phyloP scores from a whole-genome alignment of 352 stramenopile genomes.

The Aphanomyces astaci region DNA sequence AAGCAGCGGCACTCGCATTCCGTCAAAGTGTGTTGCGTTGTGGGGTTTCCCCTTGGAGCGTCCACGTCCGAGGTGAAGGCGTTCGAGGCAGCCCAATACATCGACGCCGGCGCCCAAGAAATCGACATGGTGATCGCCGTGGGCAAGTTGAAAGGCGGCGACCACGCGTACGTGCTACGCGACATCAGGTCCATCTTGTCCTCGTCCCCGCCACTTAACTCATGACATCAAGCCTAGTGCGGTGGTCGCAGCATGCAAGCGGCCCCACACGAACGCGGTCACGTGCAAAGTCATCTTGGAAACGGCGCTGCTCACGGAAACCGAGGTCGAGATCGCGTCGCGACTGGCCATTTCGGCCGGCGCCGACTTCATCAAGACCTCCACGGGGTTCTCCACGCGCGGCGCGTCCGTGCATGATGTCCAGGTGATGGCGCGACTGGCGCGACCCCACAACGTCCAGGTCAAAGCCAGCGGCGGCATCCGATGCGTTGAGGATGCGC shows the following conservation, averaged over 20 bases:
- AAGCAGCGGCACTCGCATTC: slow-evolving; percentile 27
- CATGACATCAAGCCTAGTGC: slow-evolving; percentile 8
- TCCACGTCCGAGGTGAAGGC: slow-evolving; percentile 51
- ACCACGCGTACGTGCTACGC: slow-evolving; percentile 66
- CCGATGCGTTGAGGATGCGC: slow-evolving; percentile 50
- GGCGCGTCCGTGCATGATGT: slow-evolving; percentile 72
- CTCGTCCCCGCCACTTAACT: too few relatives aligned
- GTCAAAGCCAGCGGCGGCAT: slow-evolving; percentile 82
- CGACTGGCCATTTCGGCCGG: slow-evolving; percentile 56
- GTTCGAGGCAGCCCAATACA: slow-evolving; percentile 56
- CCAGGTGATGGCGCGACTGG: slow-evolving; percentile 57
- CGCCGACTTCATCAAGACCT: slow-evolving; percentile 85
- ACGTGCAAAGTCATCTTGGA: slow-evolving; percentile 82
- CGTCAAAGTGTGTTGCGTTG: slow-evolving; percentile 76
- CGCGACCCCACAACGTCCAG: slow-evolving; percentile 47
- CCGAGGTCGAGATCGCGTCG: slow-evolving; percentile 62
- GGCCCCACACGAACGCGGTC: slow-evolving; percentile 26
- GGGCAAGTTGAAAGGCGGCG: slow-evolving; percentile 47
- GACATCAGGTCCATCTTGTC: slow-evolving; percentile 43
- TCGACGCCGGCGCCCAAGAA: slow-evolving; percentile 67
- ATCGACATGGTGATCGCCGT: slow-evolving; percentile 87
- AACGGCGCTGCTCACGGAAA: slow-evolving; percentile 59
- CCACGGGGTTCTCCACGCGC: slow-evolving; percentile 77
- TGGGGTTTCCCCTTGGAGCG: slow-evolving; percentile 76
- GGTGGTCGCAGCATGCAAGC: slow-evolving; percentile 60